Base-by-base conservation (phyloP, 192 early-diverging fungal species). In the Entomortierella beljakovae region DNA sequence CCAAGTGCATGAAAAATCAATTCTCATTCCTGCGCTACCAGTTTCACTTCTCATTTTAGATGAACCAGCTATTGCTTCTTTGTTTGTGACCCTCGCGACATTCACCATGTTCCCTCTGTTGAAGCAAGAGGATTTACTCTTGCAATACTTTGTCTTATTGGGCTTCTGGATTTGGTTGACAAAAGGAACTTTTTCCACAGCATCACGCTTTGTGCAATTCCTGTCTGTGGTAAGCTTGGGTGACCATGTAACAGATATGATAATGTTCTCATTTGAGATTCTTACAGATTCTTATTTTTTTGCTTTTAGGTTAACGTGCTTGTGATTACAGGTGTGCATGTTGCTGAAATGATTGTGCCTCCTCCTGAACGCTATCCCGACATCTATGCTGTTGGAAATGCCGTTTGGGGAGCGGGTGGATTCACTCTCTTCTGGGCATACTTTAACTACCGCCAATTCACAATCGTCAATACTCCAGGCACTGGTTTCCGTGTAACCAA, bases 1-100 rank as follows among this genome's bases (percentile, higher is more conserved):
- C 86, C 96, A 98, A 84, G 93, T 98, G 6, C 98, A 99, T 80
- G 98, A 99, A 73, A 99, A 99, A 76, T 94, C 93, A 0, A 98
- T 99, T 43, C 76, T 99, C 38, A 74, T 99, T 9, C 96, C 98
- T 1, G 61, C 88, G 5, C 80, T 95, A 22, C 94, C 96, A 0
- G 88, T 93, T 13, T 90, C 90, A 2, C 68, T 98, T 49, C 69
- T 98, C 61, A 84, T 93, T 6, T 28, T 89, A 59, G 89, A 92
- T 56, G 95, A 95, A 55, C 86, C 86, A 26, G 77, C 87, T 32
- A 80, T 87, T 3, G 83, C 81, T 18, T 68, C 83, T 18, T 87
- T 88, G 83, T 93, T 99, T 64, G 86, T 90, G 8, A 96, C 93
- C 65, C 81, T 91, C 29, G 92, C 96, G 15, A 85, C 95, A 67